Base-by-base conservation (phyloP, 225 moss, liverwort and hornwort genomes). In the Asterella californica region DNA sequence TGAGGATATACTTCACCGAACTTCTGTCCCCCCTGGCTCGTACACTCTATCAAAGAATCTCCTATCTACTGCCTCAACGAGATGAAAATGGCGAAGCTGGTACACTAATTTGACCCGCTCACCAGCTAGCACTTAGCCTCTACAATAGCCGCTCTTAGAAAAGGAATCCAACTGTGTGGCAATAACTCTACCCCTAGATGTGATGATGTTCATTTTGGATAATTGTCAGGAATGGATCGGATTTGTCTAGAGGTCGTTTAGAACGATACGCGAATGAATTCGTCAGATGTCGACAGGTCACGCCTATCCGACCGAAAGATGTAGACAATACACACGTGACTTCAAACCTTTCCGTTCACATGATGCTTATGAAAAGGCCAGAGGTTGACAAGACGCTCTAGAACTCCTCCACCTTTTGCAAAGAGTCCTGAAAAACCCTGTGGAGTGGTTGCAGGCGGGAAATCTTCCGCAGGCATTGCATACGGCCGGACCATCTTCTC, bases 341-440 rank as follows among this genome's bases (percentile, higher is more conserved):
- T 46, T 87, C 83, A 87, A 77, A 82, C 38, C 78, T 82, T 87
- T 74, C 84, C 82, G 80, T 84, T 84, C 71, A 77, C 87, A 83
- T 88, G 82, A 79, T 88, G 87, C 78, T 99, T 99, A 88, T 93
- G 92, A 72, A 99, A 99, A 78, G 95, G 93, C 95, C 95, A 99
- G 42, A 99, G 89, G 76, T 99, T 94, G 63, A 95, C 93, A 84
- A 99, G 93, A 83, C 95, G 93, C 90, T 99, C 99, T 79, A 99
- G 89, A 85, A 99, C 95, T 90, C 95, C 99, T 95, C 99, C 99
- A 99, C 99, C 99, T 95, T 99, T 99, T 87, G 93, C 92, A 46
- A 99, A 99, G 64, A 99, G 88, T 70, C 99, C 99, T 84, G 99
- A 95, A 62, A 99, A 99, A 48, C 99, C 93, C 81, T 99, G 99